A percentile compares a stretch with the other conserved stretches of the same genome.
Conservation (phyloP, 345 rosid species). For the Iberis pinnata region DNA sequence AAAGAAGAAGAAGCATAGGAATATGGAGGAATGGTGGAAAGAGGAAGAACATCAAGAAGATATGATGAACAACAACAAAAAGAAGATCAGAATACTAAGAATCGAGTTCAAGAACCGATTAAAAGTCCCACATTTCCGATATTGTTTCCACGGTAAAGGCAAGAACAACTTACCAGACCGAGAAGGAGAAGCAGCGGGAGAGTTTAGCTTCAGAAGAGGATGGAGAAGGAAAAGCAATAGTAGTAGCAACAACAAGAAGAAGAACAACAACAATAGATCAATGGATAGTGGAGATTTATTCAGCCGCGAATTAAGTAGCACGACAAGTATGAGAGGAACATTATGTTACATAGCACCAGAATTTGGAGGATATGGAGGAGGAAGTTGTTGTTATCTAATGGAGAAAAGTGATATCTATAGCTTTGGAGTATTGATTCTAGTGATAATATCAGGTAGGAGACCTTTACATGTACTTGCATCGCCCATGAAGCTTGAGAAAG, state of each 20-base stretch:
- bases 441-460: conserved; percentile 87
- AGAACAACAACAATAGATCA: conserved; percentile 31
- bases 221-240: conserved; percentile 43
- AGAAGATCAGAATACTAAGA: conserved; percentile 32
- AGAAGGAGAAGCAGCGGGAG: conserved; percentile 57
- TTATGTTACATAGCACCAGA: conserved; percentile 95
- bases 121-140: conserved; percentile 48
- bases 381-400: conserved; percentile 76
- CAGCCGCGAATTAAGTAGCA: conserved; percentile 95
- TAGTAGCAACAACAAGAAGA: conserved; percentile 37
- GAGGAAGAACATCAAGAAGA: conserved; percentile 86
- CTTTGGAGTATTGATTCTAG: conserved; percentile 85
- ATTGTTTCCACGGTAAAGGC: conserved; percentile 39
- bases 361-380: conserved; percentile 77
- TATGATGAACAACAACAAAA: conserved; percentile 32
- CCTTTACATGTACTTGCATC: conserved; percentile 89
- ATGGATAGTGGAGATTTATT: conserved; percentile 79
- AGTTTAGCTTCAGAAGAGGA: conserved; percentile 88
- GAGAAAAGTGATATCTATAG: conserved; percentile 98
- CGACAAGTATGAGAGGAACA: conserved; percentile 98
- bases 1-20: conserved; percentile 50
- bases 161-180: conserved; percentile 33
- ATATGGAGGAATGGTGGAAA: conserved; percentile 99
- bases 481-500: conserved; percentile 95
- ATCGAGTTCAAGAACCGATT: conserved; percentile 59